Base-by-base conservation (phyloP, 2,329 filamentous ascomycete species). In the Xylariales sp. region DNA sequence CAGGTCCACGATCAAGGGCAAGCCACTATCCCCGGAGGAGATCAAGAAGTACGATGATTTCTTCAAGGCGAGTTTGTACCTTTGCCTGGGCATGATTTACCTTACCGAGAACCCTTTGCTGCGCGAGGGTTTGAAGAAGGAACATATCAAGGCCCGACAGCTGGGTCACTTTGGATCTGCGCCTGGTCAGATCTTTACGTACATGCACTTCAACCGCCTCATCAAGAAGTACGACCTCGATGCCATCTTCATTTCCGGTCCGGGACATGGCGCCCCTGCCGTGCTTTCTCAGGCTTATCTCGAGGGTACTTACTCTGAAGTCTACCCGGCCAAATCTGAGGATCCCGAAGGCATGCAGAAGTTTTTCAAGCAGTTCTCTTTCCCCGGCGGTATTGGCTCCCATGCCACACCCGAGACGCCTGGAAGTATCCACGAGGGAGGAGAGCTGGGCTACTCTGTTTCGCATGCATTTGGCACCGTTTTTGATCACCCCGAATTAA, bases 311-410 rank as follows among this genome's bases (percentile, higher is more conserved):
- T 89, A 89, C 61, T 81, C 80, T 2, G 84, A 89, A 53, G 78
- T 88, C 17, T 90, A 88, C 50, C 83, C 84, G 3, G 76, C 85
- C 41, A 87, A 83, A 65, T 76, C 78, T 3, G 76, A 85, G 49
- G 77, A 85, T 53, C 62, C 72, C 27, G 74, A 82, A 41, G 85
- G 85, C 18, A 66, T 90, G 70, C 76, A 81, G 50, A 75, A 72
- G 43, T 88, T 89, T 70, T 88, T 89, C 76, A 88, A 88, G 65
- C 78, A 83, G 47, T 90, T 90, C 65, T 88, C 84, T 1, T 89
- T 89, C 62, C 85, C 85, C 0, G 85, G 85, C 14, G 85, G 85
- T 38, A 82, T 88, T 51, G 84, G 84, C 38, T 85, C 81, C 15
- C 85, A 89, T 56, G 84, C 83, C 39, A 89, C 84, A 1, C 85